These are phyloP conservation scores for Pichia scutulata DNA, from an alignment of 805 yeast species.

Conservation along the genomic window DNA sequence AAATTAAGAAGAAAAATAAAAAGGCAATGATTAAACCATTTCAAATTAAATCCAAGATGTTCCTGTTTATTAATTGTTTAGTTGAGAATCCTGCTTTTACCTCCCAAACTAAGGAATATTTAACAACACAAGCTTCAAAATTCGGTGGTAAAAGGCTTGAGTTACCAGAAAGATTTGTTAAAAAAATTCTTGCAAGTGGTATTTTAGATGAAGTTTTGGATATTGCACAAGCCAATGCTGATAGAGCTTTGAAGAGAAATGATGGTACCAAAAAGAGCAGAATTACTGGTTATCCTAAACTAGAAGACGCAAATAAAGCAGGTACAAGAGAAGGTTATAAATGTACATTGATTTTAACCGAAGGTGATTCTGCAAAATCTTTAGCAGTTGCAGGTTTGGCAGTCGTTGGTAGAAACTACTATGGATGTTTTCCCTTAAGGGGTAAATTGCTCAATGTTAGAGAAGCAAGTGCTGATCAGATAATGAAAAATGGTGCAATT, in stretches of 20 bases:
- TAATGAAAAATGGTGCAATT: slow-evolving; percentile 87
- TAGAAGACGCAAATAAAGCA: slow-evolving; percentile 94
- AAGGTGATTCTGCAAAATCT: slow-evolving; percentile 93
- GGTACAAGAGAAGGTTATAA: slow-evolving; percentile 89
- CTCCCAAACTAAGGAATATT: slow-evolving; percentile 93
- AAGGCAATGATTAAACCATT: slow-evolving; percentile 73
- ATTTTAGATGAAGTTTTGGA: slow-evolving; percentile 69
- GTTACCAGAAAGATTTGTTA: slow-evolving; percentile 71
- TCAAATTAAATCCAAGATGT: slow-evolving; percentile 86
- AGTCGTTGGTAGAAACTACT: slow-evolving; percentile 90
- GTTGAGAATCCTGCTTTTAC: slow-evolving; percentile 96
- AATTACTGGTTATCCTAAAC: slow-evolving; percentile 79
- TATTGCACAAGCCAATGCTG: slow-evolving; percentile 83
- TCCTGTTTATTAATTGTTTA: slow-evolving; percentile 82
- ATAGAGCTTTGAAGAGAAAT: slow-evolving; percentile 74
- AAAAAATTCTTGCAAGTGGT: slow-evolving; percentile 61
- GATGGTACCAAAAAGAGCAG: slow-evolving; percentile 83
- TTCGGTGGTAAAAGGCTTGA: slow-evolving; percentile 78
- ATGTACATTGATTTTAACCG: slow-evolving; percentile 90
- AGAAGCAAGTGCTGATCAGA: slow-evolving; percentile 95
- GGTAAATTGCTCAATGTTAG: slow-evolving; percentile 94
- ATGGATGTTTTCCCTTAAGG: slow-evolving; percentile 91
- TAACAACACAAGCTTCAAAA: slow-evolving; percentile 80
- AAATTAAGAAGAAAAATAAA: slow-evolving; percentile 57
- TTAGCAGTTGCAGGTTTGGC: slow-evolving; percentile 90